Conservation (phyloP, 257 asterid species). For the Solanum megistacrolobum region DNA sequence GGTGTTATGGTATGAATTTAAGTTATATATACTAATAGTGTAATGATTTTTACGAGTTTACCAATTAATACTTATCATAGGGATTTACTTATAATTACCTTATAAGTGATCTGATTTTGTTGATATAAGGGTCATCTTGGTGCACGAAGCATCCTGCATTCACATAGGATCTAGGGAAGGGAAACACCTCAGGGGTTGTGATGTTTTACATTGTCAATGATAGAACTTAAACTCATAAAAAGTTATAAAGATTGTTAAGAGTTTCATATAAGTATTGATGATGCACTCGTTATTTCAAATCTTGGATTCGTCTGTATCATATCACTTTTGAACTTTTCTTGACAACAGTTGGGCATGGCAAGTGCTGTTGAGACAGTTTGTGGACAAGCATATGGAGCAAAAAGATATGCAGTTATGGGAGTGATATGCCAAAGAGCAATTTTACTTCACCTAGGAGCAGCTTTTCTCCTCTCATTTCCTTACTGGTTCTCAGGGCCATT, state of each 20-base stretch:
- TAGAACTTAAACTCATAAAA: not conserved
- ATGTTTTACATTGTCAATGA: not conserved
- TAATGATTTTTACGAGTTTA: not conserved
- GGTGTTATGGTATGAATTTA: constrained; percentile 19
- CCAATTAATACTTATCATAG: not conserved
- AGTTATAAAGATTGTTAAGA: not conserved
- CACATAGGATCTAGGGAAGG: not conserved
- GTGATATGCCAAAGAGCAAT: constrained; percentile 23
- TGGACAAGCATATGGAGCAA: constrained; percentile 27
- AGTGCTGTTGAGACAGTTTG: constrained; percentile 30
- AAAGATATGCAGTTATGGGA: constrained; percentile 20
- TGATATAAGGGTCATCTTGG: not conserved
- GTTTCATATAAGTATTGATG: not conserved
- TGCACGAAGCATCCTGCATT: not conserved
- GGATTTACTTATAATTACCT: not conserved
- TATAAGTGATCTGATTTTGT: not conserved
- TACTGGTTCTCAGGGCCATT: constrained; percentile 15
- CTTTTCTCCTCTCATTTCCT: constrained; percentile 10
- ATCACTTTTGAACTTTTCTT: not conserved
- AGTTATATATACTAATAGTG: not conserved
- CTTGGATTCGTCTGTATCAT: not conserved
- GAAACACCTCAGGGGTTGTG: not conserved
- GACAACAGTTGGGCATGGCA: constrained; percentile 22
- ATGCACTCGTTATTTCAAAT: not conserved
- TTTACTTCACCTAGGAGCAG: constrained; percentile 14